Evolutionary conservation across 2,329 filamentous ascomycete species (phyloP).

Genomic region (Aspergillus brasiliensis): DNA sequence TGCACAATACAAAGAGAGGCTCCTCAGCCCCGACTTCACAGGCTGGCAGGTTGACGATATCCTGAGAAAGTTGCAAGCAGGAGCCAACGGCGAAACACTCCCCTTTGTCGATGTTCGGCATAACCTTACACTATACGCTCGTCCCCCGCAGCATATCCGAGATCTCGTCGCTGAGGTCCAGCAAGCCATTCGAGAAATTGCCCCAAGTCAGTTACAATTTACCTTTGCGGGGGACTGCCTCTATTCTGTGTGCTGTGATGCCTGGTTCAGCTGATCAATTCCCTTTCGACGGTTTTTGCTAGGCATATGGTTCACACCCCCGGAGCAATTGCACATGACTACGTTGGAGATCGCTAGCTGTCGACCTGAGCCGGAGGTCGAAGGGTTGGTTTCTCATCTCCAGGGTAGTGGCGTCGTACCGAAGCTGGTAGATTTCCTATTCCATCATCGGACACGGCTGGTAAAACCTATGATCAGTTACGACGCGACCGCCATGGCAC

Average conservation of each 20-base stretch:
- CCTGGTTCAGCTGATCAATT: background rate
- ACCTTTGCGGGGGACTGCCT: background rate
- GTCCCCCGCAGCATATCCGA: slow-evolving; percentile 73
- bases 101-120: slow-evolving; percentile 75
- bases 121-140: slow-evolving; percentile 85
- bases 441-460: slow-evolving; percentile 69
- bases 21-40: slow-evolving; percentile 68
- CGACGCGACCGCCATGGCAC: slow-evolving; percentile 79
- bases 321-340: slow-evolving; percentile 78
- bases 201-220: slow-evolving; percentile 63
- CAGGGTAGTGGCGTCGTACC: slow-evolving; percentile 53
- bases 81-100: slow-evolving; percentile 39
- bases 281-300: background rate
- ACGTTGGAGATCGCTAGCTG: slow-evolving; percentile 83
- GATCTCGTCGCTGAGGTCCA: slow-evolving; percentile 71
- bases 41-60: slow-evolving; percentile 77
- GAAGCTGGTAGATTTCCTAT: slow-evolving; percentile 66
- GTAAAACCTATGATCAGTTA: slow-evolving; percentile 82
- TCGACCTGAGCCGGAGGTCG: slow-evolving; percentile 69
- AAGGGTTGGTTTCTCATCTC: slow-evolving; percentile 61
- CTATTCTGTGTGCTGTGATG: background rate
- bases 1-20: slow-evolving; percentile 70
- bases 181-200: slow-evolving; percentile 61
- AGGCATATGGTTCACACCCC: slow-evolving; percentile 88
- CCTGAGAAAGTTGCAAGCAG: slow-evolving; percentile 64